These are phyloP conservation scores for Phytophthora ohioensis DNA, from an alignment of 352 stramenopile species.

Conservation along the genomic window DNA sequence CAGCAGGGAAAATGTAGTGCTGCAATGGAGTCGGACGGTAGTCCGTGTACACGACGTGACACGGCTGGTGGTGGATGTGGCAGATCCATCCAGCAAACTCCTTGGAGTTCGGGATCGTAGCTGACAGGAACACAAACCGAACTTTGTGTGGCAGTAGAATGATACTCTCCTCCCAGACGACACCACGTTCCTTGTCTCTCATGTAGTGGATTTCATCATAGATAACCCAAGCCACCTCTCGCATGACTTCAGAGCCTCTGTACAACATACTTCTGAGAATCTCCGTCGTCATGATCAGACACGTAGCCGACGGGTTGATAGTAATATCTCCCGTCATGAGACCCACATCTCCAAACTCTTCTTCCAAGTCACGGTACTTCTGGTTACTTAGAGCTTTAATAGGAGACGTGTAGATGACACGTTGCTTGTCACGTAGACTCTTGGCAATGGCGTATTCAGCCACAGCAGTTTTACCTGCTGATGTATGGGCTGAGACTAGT, in stretches of 20 bases:
- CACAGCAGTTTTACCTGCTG: constrained; percentile 96
- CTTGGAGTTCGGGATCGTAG: constrained; percentile 99
- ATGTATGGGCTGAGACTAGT: constrained; percentile 99
- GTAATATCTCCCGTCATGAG: constrained; percentile 99
- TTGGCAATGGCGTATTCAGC: constrained; percentile 99
- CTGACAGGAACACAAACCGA: constrained; percentile 98
- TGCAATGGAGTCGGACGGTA: constrained; percentile 99
- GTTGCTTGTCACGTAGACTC: constrained; percentile 91
- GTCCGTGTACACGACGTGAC: constrained; percentile 99
- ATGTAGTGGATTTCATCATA: constrained; percentile 99
- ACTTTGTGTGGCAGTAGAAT: constrained; percentile 99
- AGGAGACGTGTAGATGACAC: constrained; percentile 99
- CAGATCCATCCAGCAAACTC: constrained; percentile 98
- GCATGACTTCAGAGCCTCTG: constrained; percentile 97
- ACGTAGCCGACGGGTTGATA: constrained; percentile 98
- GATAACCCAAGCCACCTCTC: constrained; percentile 99
- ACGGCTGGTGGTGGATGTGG: constrained; percentile 99
- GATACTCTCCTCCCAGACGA: constrained; percentile 99
- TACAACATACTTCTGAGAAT: constrained; percentile 99
- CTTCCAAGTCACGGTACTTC: constrained; percentile 98
- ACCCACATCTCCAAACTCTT: constrained; percentile 95
- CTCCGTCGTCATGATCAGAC: constrained; percentile 98
- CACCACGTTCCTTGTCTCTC: constrained; percentile 97
- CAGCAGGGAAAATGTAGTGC: constrained; percentile 99
- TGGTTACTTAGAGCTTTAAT: constrained; percentile 99